These are phyloP conservation scores for Narthecium ossifragum DNA, from an alignment of 106 monocot genomes.

Conservation along the genomic window DNA sequence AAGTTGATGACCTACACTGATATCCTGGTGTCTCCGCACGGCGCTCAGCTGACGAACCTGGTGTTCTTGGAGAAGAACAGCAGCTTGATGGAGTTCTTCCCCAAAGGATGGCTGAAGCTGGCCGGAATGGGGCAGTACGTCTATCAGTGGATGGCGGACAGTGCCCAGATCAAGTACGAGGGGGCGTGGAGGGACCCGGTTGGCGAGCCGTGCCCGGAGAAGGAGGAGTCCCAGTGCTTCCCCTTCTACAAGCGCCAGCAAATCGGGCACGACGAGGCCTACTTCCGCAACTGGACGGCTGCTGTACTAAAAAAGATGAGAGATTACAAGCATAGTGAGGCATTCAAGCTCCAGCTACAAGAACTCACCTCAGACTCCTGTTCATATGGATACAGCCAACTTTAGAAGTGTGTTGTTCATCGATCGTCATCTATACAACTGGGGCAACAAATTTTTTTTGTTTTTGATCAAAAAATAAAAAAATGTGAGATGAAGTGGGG, in stretches of 20 bases:
- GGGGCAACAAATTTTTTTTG: too few species aligned
- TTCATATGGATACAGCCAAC: too few species aligned
- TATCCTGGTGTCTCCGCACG: conserved; percentile 52
- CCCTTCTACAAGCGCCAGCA: conserved; percentile 41
- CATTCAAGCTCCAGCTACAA: too few species aligned
- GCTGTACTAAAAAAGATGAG: conserved; percentile 35
- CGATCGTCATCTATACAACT: too few species aligned
- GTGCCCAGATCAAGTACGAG: conserved; percentile 50
- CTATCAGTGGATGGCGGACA: conserved; percentile 51
- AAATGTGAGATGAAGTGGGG: too few species aligned
- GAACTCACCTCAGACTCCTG: too few species aligned
- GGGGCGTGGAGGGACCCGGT: conserved; percentile 51
- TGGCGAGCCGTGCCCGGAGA: conserved; percentile 30
- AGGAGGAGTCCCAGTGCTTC: conserved; percentile 31
- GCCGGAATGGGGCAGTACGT: conserved; percentile 71
- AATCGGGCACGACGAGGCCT: conserved; percentile 50
- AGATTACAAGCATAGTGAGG: conserved; percentile 20
- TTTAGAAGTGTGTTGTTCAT: too few species aligned
- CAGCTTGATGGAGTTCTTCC: conserved; percentile 84
- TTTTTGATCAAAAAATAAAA: too few species aligned
- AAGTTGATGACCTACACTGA: conserved; percentile 60
- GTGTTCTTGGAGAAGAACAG: conserved; percentile 75
- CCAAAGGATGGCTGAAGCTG: conserved; percentile 62
- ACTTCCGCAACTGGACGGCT: conserved; percentile 44
- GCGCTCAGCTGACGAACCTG: conserved; percentile 82